Evolutionary conservation across 495 filamentous ascomycete species (phyloP), one percentile per base, ranked within the genome.

Genomic region (Chaetomidium leptoderma): DNA sequence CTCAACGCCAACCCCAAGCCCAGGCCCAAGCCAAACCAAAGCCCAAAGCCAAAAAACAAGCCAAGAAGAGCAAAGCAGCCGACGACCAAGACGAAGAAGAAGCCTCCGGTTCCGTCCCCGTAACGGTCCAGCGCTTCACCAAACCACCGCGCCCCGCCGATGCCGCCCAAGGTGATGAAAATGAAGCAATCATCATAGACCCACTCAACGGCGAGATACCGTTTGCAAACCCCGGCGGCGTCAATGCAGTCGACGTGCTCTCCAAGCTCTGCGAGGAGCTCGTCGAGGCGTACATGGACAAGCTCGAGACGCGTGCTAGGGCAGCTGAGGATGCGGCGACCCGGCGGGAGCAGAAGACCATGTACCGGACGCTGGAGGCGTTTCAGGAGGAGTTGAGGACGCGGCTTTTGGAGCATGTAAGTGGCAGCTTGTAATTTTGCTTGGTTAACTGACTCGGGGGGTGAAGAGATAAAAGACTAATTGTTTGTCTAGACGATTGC

Each of bases 221-320:
- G 6, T 78, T 76, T 37, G 63, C 81, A 11, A 83, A 75, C 58
- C 79, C 81, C n/a, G 76, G 77, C 26, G 86, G 83, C 29, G 84
- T 87, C 55, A 89, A 89, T 59, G 74, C 81, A 1, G 77, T 88
- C 17, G 87, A 90, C 48, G 87, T 89, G 0, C 66, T 89, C 10
- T 76, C 80, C 46, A 85, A 89, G 66, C 78, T 89, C 40, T 89
- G 85, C 69, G 79, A 83, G 40, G 87, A 89, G 64, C 81, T 85
- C 2, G 71, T 87, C 27, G 81, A 82, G 35, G 78, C 69, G 5
- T 75, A 71, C 27, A 59, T 81, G 10, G 68, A 78, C 52, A 80
- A 67, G 27, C 59, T 80, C 6, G 70, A 76, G 44, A 72, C 75
- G 45, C 68, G 67, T 14, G 66, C 63, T 0, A 51, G 59, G 24